Percentiles rank a stretch among this genome's conserved stretches.
Conservation (phyloP, 768 basidiomycete genomes). For the Candolleomyces aberdarensis region DNA sequence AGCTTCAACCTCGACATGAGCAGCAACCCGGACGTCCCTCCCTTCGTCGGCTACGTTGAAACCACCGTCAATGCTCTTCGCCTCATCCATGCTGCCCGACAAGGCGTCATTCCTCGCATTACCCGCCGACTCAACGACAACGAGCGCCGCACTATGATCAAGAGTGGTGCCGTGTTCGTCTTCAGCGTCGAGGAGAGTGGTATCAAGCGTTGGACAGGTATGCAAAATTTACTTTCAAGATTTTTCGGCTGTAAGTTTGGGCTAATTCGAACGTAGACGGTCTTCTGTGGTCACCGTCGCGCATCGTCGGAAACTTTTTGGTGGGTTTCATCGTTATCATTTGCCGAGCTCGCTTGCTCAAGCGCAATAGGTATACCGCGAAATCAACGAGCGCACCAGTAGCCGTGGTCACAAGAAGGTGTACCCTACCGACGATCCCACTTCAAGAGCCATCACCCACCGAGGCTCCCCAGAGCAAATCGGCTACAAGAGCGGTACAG, state of each 20-base stretch:
- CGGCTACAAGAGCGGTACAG: conserved; percentile 31
- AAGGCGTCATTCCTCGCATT: conserved; percentile 77
- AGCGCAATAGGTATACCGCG: conserved; percentile 66
- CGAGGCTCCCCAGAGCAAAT: conserved; percentile 40
- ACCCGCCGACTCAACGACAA: conserved; percentile 82
- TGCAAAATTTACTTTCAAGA: conserved; percentile 12
- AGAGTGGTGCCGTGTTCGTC: conserved; percentile 73
- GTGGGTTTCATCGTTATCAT: conserved; percentile 36
- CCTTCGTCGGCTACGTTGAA: conserved; percentile 79
- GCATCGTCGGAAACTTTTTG: conserved; percentile 83
- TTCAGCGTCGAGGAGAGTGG: conserved; percentile 88
- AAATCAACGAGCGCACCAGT: conserved; percentile 67
- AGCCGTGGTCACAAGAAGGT: conserved; percentile 52
- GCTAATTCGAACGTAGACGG: conserved; percentile 37
- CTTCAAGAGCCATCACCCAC: conserved; percentile 33
- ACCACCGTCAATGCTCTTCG: conserved; percentile 79
- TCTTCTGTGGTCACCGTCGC: conserved; percentile 77
- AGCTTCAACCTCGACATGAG: conserved; percentile 46
- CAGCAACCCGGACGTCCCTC: conserved; percentile 55
- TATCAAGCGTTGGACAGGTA: conserved; percentile 85
- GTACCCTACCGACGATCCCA: conserved; percentile 48
- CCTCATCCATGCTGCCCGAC: conserved; percentile 77
- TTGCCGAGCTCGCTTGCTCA: not conserved
- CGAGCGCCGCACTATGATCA: conserved; percentile 67
- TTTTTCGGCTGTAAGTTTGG: conserved; percentile 13